Percentiles rank a stretch among this genome's conserved stretches.
Conservation (phyloP, 305 asterid species). For the Petunia hybrid region DNA sequence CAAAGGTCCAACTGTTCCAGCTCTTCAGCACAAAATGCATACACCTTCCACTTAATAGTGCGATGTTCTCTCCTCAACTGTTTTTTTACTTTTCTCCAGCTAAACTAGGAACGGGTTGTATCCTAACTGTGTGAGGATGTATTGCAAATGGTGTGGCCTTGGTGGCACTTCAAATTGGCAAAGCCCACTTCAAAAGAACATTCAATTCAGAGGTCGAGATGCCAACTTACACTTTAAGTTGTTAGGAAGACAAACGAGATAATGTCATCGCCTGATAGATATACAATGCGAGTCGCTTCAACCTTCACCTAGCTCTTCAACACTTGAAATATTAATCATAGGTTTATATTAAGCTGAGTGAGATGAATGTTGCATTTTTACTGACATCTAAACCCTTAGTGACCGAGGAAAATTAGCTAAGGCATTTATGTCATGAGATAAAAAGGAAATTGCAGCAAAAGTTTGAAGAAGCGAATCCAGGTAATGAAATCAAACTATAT, state of each 20-base stretch:
- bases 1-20: background rate
- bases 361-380: background rate
- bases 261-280: background rate
- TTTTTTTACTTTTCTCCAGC: constrained; percentile 18
- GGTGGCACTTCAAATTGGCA: background rate
- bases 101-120: no score
- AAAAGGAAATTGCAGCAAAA: background rate
- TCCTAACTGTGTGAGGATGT: background rate
- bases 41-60: background rate
- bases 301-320: background rate
- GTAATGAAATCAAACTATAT: background rate
- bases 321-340: background rate
- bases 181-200: background rate
- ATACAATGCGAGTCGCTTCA: background rate
- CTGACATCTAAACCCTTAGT: background rate
- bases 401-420: background rate
- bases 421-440: background rate
- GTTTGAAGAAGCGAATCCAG: background rate
- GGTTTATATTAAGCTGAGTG: background rate
- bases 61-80: background rate
- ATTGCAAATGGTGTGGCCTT: background rate
- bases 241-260: background rate
- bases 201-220: background rate
- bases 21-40: background rate
- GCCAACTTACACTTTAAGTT: constrained; percentile 9